Evolutionary conservation across 768 basidiomycete species (phyloP).

Genomic region (Mycena venus): DNA sequence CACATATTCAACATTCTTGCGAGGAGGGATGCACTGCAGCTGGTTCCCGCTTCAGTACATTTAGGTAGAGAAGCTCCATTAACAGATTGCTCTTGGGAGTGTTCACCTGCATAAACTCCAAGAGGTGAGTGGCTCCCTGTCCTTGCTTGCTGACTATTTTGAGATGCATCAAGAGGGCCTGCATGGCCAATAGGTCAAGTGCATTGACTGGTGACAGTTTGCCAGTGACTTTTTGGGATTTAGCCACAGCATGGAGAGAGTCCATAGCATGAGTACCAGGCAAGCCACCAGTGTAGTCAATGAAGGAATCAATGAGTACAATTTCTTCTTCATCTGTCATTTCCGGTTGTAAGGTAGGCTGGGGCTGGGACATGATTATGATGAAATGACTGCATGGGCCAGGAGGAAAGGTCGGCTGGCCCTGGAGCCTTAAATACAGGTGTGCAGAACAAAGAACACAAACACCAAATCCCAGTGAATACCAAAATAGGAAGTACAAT

Average conservation of each 20-base stretch:
- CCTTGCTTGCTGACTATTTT: not conserved
- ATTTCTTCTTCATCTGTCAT: not conserved
- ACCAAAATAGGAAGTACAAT: too few species aligned
- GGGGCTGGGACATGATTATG: not conserved
- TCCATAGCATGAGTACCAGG: not conserved
- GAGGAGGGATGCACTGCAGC: too few species aligned
- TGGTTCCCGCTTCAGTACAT: not conserved
- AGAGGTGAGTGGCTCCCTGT: not conserved
- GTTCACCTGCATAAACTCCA: not conserved
- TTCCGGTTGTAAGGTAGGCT: not conserved
- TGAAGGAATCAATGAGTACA: not conserved
- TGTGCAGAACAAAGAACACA: too few species aligned
- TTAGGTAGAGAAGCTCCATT: not conserved
- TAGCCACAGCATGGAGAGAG: too few species aligned
- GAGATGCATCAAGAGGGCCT: not conserved
- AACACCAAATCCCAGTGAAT: too few species aligned
- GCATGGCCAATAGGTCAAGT: not conserved
- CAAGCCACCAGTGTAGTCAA: constrained; percentile 11
- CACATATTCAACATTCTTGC: too few species aligned
- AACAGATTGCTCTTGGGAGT: not conserved
- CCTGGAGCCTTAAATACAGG: too few species aligned
- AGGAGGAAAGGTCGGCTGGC: too few species aligned
- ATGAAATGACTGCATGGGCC: too few species aligned
- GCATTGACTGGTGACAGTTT: not conserved
- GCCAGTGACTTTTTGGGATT: not conserved